phyloP scores from a whole-genome alignment of 345 rosid genomes.

The Eucalyptus victrix region DNA sequence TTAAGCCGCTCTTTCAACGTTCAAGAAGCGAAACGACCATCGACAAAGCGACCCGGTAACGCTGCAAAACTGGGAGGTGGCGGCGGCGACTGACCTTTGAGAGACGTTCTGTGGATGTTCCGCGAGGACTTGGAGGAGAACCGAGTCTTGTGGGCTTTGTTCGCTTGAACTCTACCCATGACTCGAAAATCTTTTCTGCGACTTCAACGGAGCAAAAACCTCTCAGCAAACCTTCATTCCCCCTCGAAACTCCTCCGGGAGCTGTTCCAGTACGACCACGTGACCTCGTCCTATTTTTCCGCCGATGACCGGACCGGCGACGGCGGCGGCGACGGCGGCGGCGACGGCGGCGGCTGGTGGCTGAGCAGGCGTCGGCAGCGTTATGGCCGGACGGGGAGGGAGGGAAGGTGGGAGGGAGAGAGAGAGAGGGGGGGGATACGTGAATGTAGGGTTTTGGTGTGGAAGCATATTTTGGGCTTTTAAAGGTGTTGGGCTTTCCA shows the following conservation, averaged over 20 bases:
- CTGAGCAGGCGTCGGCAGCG: background rate
- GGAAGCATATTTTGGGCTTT: background rate
- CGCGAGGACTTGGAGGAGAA: slow-evolving; percentile 74
- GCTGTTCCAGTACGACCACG: background rate
- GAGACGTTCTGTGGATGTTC: slow-evolving; percentile 58
- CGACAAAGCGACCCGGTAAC: background rate
- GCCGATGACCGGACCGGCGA: background rate
- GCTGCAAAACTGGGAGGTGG: background rate
- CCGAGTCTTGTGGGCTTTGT: slow-evolving; percentile 79
- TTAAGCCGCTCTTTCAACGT: background rate
- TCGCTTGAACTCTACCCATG: slow-evolving; percentile 51
- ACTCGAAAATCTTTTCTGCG: background rate
- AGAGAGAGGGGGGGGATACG: background rate
- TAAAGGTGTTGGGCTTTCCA: background rate
- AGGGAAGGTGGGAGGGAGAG: background rate
- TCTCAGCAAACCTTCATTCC: background rate
- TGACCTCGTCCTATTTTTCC: background rate
- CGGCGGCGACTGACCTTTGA: slow-evolving; percentile 24
- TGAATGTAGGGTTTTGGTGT: background rate
- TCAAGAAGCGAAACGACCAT: background rate
- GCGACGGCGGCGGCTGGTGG: background rate
- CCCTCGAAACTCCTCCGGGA: background rate
- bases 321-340: background rate
- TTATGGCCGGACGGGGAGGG: background rate
- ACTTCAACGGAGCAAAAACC: background rate